Conservation (phyloP, 1,139 yeast species). For the Saccharomyces hybrid region DNA sequence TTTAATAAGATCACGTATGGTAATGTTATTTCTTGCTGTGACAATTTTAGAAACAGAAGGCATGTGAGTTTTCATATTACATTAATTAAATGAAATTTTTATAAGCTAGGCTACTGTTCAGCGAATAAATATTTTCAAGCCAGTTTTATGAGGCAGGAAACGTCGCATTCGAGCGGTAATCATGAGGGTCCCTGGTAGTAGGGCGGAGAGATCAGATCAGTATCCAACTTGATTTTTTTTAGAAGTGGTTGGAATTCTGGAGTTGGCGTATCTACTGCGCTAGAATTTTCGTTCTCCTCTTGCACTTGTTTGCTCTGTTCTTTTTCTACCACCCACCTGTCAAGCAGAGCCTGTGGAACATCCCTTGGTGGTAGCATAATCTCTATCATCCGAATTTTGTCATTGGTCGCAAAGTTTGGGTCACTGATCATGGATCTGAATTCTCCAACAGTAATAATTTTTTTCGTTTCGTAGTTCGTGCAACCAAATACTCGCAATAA, state of each 20-base stretch:
- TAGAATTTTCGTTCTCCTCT: conserved; percentile 1
- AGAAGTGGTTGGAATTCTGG: background rate
- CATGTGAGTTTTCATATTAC: background rate
- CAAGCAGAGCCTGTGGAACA: conserved; percentile 65
- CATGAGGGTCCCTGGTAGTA: background rate
- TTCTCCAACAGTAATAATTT: conserved; percentile 42
- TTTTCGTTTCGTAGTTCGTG: conserved; percentile 53
- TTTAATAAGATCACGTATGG: too few species aligned
- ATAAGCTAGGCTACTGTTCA: background rate
- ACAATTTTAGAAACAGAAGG: background rate
- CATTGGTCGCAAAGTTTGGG: conserved; percentile 47
- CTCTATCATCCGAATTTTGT: conserved; percentile 68
- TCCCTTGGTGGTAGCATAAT: conserved; percentile 73
- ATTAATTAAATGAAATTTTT: background rate
- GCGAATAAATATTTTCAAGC: background rate
- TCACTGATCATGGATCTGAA: conserved; percentile 41
- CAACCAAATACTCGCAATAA: conserved; percentile 66
- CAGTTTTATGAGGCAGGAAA: background rate
- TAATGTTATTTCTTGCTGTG: background rate
- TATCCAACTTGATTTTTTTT: background rate
- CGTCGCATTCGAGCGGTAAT: background rate
- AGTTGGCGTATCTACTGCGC: background rate
- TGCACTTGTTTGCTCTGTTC: conserved; percentile 4
- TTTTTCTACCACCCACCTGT: conserved; percentile 41
- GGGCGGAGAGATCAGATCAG: background rate